Evolutionary conservation across 805 yeast genomes (phyloP).

Genomic region (Schwanniomyces sp.): DNA sequence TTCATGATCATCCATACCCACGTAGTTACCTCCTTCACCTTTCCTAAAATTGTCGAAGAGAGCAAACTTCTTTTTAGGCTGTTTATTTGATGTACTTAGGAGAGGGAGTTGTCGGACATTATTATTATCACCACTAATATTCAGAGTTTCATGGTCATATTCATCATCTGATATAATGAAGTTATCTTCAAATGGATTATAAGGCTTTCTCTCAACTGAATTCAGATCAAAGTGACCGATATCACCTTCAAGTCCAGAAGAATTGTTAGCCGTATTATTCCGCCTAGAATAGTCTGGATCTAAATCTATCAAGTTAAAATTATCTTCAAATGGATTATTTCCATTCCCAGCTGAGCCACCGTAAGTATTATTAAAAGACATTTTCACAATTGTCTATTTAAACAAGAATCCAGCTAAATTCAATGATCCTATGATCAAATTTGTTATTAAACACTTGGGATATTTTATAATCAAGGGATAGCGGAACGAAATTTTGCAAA

Average conservation of each 20-base stretch:
- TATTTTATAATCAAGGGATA: not conserved
- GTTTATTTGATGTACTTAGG: constrained; percentile 22
- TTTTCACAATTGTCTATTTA: not conserved
- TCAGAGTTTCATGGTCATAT: constrained; percentile 13
- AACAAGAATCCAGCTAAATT: not conserved
- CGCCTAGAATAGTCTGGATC: constrained; percentile 15
- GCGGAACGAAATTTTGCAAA: not conserved
- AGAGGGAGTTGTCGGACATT: constrained; percentile 23
- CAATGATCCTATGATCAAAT: not conserved
- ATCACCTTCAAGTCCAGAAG: not conserved
- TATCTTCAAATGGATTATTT: constrained; percentile 18
- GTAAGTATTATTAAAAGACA: not conserved
- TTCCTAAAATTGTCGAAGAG: constrained; percentile 16
- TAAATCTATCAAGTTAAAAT: constrained; percentile 32
- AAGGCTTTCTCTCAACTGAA: constrained; percentile 6
- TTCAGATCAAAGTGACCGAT: not conserved
- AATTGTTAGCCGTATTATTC: not conserved
- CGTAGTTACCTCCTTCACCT: constrained; percentile 22
- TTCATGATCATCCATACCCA: constrained; percentile 22
- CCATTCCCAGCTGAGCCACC: not conserved
- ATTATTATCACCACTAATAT: not conserved
- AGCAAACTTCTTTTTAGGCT: constrained; percentile 17
- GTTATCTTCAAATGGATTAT: constrained; percentile 35
- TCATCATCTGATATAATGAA: constrained; percentile 38
- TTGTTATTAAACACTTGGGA: not conserved